Percentiles rank a stretch among this genome's conserved stretches.
These are phyloP conservation scores for Inonotus obliquus DNA, from an alignment of 1,284 basidiomycete genomes.

Conservation along the genomic window DNA sequence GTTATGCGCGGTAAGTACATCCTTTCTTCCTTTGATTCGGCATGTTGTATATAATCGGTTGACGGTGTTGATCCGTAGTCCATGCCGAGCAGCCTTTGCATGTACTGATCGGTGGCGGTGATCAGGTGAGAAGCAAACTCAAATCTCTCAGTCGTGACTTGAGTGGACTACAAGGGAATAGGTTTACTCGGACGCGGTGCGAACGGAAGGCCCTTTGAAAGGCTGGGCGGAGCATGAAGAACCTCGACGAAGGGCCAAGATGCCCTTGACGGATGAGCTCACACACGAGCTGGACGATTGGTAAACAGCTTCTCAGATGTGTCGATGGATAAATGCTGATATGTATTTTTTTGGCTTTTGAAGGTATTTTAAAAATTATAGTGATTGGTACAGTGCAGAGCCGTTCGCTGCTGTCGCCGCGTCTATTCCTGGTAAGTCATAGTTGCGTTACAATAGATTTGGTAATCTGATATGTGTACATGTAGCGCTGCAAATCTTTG, in stretches of 20 bases:
- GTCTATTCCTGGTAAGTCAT: slow-evolving; percentile 16
- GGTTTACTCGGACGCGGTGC: slow-evolving; percentile 25
- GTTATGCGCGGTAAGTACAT: slow-evolving; percentile 20
- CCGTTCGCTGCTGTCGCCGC: slow-evolving; percentile 18
- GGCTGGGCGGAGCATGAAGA: slow-evolving; percentile 17
- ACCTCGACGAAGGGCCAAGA: slow-evolving; percentile 16
- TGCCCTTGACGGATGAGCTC: slow-evolving; percentile 14
- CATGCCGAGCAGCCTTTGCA: slow-evolving; percentile 37
- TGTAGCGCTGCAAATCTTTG: slow-evolving; percentile 32
- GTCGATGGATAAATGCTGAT: neutral
- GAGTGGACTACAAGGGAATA: neutral
- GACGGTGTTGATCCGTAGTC: slow-evolving; percentile 5
- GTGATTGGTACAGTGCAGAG: slow-evolving; percentile 16
- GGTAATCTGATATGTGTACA: neutral
- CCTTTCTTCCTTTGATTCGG: neutral
- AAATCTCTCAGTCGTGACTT: neutral
- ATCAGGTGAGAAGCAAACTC: slow-evolving; percentile 20
- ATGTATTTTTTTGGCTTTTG: neutral
- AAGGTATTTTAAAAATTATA: slow-evolving; percentile 22
- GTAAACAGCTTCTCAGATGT: neutral
- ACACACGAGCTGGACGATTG: slow-evolving; percentile 20
- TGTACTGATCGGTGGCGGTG: slow-evolving; percentile 37
- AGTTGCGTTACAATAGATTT: slow-evolving; percentile 11
- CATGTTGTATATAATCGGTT: neutral
- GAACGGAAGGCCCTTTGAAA: slow-evolving; percentile 18